Percentiles rank a stretch among this genome's conserved stretches.
Conservation (phyloP, 2,329 filamentous ascomycete genomes). For the Chaetomium sp. region DNA sequence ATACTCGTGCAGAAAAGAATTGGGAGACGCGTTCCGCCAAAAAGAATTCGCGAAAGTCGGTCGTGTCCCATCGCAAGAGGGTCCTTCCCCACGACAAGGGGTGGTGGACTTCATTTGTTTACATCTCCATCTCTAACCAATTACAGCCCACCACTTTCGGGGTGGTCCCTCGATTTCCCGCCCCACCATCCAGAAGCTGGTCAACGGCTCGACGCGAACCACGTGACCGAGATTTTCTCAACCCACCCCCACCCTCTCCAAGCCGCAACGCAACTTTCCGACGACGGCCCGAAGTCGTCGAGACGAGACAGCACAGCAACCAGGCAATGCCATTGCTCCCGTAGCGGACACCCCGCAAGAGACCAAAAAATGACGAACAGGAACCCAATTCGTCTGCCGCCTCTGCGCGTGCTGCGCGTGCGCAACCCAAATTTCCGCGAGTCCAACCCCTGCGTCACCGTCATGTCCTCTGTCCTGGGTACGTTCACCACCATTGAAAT, state of each 20-base stretch:
- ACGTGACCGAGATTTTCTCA: slow-evolving; percentile 21
- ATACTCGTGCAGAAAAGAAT: background rate
- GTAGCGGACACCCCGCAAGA: background rate
- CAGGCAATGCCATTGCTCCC: slow-evolving; percentile 9
- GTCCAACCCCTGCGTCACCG: slow-evolving; percentile 47
- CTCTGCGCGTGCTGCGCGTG: slow-evolving; percentile 49
- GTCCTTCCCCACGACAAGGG: slow-evolving; percentile 1
- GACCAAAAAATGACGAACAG: slow-evolving; percentile 28
- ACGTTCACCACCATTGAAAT: slow-evolving; percentile 20
- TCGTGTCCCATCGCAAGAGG: slow-evolving; percentile 6
- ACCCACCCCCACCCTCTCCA: background rate
- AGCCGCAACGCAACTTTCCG: background rate
- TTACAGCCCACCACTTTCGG: slow-evolving; percentile 2
- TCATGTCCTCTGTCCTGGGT: slow-evolving; percentile 55
- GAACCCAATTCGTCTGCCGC: slow-evolving; percentile 52
- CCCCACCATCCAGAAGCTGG: background rate
- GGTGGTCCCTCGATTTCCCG: background rate
- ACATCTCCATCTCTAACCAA: slow-evolving; percentile 20
- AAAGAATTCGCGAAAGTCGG: background rate
- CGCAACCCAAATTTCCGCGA: slow-evolving; percentile 44
- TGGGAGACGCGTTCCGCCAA: slow-evolving; percentile 6
- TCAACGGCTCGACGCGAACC: background rate
- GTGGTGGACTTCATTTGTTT: slow-evolving; percentile 17
- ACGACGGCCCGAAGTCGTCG: background rate
- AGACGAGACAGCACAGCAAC: background rate